Evolutionary conservation across 2,329 filamentous ascomycete species (phyloP), one percentile per base, ranked within the genome.

Genomic region (Scortechinia acanthostroma): DNA sequence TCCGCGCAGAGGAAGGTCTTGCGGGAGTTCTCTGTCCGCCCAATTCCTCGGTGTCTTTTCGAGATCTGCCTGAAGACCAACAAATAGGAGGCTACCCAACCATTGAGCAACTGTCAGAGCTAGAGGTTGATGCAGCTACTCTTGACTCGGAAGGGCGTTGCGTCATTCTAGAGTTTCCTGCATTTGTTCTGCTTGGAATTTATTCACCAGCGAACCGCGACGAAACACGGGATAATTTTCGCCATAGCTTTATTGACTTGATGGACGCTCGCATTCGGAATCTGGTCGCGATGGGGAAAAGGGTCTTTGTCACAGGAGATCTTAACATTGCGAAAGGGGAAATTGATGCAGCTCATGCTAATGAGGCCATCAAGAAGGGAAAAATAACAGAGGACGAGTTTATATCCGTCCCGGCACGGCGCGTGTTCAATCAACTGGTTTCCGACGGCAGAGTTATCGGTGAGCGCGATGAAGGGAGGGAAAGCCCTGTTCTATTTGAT

Each of bases 111-210:
- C 71, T 95, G 2, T 40, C 35, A 10, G 10, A 40, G 20, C 6
- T 73, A 10, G 59, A 64, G 1, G 63, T 89, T 3, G 88, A 95
- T 55, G 80, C 88, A 35, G 70, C 74, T 2, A 74, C 74, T 1
- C 76, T 97, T 4, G 93, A 98, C 59, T 87, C 88, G 0, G 93
- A 98, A 68, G 93, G 93, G 1, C 84, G 93, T 42, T 95, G 90
- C 54, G 80, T 97, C 4, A 74, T 95, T 37, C 73, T 98, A 3
- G 93, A 97, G 58, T 97, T 98, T 53, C 88, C 90, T 0, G 91
- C 89, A 2, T 97, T 98, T 59, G 89, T 98, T 3, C 75, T 98
- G 15, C 77, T 98, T 43, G 93, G 91, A 3, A 84, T 94, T 2
- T 97, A 98, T 64, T 88, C 87, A 54, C 93, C 93, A 10, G 93